phyloP scores from a whole-genome alignment of 345 rosid species.

The Lumnitzera racemosa region DNA sequence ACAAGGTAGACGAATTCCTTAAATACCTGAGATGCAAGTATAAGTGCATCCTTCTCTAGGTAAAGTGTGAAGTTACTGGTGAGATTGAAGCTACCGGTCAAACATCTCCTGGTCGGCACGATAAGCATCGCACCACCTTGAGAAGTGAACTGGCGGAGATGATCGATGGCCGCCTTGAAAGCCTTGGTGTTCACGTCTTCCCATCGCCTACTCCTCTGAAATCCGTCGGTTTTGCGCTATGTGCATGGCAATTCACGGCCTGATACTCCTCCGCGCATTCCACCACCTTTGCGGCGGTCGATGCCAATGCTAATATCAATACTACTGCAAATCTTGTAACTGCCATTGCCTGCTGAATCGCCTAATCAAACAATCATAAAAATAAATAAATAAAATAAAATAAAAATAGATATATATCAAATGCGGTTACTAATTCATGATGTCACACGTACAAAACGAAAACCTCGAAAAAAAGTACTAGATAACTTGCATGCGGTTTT shows the following conservation, averaged over 20 bases:
- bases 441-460: too few species aligned
- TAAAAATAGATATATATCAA: too few species aligned
- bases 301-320: not conserved
- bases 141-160: slow-evolving; percentile 34
- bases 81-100: slow-evolving; percentile 81
- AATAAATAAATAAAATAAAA: too few species aligned
- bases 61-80: slow-evolving; percentile 82
- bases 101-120: slow-evolving; percentile 74
- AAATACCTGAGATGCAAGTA: slow-evolving; percentile 69
- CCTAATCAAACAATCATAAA: too few species aligned
- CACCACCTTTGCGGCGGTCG: slow-evolving; percentile 6
- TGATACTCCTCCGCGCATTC: slow-evolving; percentile 19
- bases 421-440: too few species aligned
- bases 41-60: slow-evolving; percentile 53
- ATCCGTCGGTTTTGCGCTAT: slow-evolving; percentile 49
- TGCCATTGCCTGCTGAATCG: too few species aligned
- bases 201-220: slow-evolving; percentile 80
- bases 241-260: slow-evolving; percentile 58
- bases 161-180: slow-evolving; percentile 36
- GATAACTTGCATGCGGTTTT: too few species aligned
- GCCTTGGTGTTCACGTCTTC: slow-evolving; percentile 59
- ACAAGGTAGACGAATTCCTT: not conserved
- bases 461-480: too few species aligned
- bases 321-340: not conserved
- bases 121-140: slow-evolving; percentile 75